Evolutionary conservation across 2,329 filamentous ascomycete species (phyloP), one percentile per base, ranked within the genome.

Genomic region (Lasiodiplodia sp.): DNA sequence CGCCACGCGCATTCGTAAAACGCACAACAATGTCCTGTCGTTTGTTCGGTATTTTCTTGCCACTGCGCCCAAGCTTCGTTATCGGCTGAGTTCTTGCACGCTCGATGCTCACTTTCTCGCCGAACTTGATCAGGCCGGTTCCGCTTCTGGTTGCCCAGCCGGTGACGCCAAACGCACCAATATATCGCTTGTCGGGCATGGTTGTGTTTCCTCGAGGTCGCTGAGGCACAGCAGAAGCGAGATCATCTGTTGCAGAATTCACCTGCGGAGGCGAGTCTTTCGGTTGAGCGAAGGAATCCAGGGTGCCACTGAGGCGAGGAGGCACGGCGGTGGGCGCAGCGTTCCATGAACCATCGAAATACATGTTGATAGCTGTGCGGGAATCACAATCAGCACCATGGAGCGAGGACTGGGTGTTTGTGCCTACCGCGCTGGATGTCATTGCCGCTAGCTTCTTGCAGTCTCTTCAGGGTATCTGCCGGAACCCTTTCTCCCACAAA

Each of bases 121-220:
- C 93, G 74, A 97, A 92, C 72, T 89, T 91, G 31, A 99, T 77
- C 6, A 97, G 77, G 47, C 88, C 88, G 3, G 82, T 82, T 0
- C 95, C 95, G 78, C 93, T 97, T 73, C 90, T 89, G 3, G 95
- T 98, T 6, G 93, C 90, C 96, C 96, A 99, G 4, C 91, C 96
- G 66, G 91, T 93, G 4, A 92, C 94, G 10, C 96, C 96, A 79
- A 98, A 96, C 0, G 94, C 93, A 21, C 96, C 96, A 70, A 98
- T 87, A 74, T 98, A 99, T 75, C 96, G 83, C 72, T 84, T 85
- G 1, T 80, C 74, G 0, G 89, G 89, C 83, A 85, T 87, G 4
- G 74, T 74, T 34, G 74, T 74, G 3, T 4, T 38, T 18, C 79
- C 67, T 10, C 5, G 28, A 18, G 38, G 63, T 38, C 18, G 11